phyloP scores from a whole-genome alignment of 2,329 filamentous ascomycete species.

The Beauveria asiatica region DNA sequence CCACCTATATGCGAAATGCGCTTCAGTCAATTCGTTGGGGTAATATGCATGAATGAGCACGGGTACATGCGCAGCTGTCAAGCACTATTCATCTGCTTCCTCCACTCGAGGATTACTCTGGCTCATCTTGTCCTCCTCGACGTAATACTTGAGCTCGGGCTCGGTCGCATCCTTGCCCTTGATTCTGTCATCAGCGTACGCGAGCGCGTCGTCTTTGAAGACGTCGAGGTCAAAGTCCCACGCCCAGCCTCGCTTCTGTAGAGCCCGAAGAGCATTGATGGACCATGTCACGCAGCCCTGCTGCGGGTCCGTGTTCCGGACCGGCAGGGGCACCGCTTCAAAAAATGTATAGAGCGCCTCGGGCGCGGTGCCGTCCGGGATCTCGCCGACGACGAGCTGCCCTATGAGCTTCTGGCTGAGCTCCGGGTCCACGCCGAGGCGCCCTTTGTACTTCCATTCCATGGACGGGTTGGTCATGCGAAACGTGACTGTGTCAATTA shows the following conservation, averaged over 20 bases:
- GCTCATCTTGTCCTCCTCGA: not conserved
- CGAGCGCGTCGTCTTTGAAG: not conserved
- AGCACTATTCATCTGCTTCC: too few species aligned
- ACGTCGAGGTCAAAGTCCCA: not conserved
- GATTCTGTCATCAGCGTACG: not conserved
- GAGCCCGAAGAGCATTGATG: not conserved
- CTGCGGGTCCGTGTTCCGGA: not conserved
- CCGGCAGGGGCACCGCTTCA: not conserved
- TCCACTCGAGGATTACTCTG: too few species aligned
- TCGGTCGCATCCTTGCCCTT: not conserved
- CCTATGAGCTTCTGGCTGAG: not conserved
- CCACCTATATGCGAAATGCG: too few species aligned
- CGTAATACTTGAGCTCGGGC: not conserved
- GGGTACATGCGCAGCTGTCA: too few species aligned
- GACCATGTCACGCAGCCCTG: not conserved
- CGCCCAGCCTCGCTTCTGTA: not conserved
- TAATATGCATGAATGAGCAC: too few species aligned
- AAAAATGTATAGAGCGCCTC: not conserved
- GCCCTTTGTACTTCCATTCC: not conserved
- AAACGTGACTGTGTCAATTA: not conserved
- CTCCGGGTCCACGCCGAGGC: not conserved
- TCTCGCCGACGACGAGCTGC: not conserved
- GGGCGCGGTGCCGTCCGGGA: not conserved
- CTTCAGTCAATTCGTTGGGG: too few species aligned
- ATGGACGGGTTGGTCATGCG: not conserved